Evolutionary conservation across 2,329 filamentous ascomycete species (phyloP), one percentile per base, ranked within the genome.

Genomic region (Calonectria ilicicola): DNA sequence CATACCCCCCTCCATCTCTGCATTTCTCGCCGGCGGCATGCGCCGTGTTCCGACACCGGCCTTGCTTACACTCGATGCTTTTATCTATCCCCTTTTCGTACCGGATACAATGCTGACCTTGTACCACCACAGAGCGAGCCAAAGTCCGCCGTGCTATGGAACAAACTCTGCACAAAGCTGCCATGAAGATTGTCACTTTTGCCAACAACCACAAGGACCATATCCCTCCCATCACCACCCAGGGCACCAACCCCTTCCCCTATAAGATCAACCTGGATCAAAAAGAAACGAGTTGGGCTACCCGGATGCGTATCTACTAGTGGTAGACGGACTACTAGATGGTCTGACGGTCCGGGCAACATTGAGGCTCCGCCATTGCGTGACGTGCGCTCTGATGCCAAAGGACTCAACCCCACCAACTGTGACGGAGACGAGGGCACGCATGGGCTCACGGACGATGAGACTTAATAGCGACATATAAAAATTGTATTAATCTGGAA

Each of bases 151-250:
- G 93, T 80, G 94, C 95, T 64, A 98, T 98, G 93, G 95, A 96
- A 80, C 94, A 95, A 74, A 97, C 95, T 51, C 91, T 99, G 67
- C 91, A 95, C 75, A 94, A 95, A 74, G 94, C 95, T 8, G 94
- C 94, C 71, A 91, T 98, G 87, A 98, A 98, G 85, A 96, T 98
- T 79, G 91, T 98, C 78, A 93, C 92, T 74, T 93, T 94, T 67
- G 95, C 95, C 79, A 98, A 98, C 85, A 87, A 91, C 65, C 94
- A 98, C 84, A 98, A 97, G 83, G 95, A 97, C 80, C 97, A 98
- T 84, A 98, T 99, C 76, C 97, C 97, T 1, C 97, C 96, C 64
- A 98, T 98, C 79, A 98, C 95, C 76, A 98, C 95, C 10, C 97
- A 95, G 26, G 95, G 93, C 81, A 95, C 94, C 60, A 98, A 98